phyloP scores from a whole-genome alignment of 179 eudicot genomes.

The Corrigiola litoralis region DNA sequence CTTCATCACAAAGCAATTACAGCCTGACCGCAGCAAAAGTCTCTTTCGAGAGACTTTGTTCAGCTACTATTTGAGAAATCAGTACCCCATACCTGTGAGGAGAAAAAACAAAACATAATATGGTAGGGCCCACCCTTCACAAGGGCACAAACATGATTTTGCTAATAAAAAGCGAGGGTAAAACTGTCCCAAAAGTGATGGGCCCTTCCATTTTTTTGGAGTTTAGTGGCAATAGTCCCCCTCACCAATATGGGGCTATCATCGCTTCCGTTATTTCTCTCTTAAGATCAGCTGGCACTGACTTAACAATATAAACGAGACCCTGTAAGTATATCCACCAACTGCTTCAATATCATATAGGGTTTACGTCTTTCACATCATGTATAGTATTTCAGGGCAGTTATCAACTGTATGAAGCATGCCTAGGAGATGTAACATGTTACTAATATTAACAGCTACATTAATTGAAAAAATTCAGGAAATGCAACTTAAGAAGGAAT shows the following conservation, averaged over 20 bases:
- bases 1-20: constrained; percentile 12
- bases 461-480: background rate
- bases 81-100: no score
- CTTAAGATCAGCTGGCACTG: constrained; percentile 41
- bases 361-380: background rate
- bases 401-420: background rate
- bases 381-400: background rate
- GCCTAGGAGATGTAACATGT: background rate
- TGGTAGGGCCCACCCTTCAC: no score
- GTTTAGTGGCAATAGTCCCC: no score
- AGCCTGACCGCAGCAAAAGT: constrained; percentile 19
- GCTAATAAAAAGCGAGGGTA: no score
- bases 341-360: constrained; percentile 27
- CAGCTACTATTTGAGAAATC: no score
- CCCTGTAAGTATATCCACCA: constrained; percentile 45
- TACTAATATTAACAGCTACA: background rate
- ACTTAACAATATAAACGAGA: constrained; percentile 35
- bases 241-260: no score
- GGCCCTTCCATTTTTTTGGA: no score
- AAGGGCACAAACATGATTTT: no score
- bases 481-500: background rate
- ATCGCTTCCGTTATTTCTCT: constrained; percentile 35
- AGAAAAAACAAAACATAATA: no score
- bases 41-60: constrained; percentile 28
- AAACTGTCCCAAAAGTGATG: no score